These are phyloP conservation scores for Cadophora sp. DNA, from an alignment of 2,329 filamentous ascomycete species.

Conservation along the genomic window DNA sequence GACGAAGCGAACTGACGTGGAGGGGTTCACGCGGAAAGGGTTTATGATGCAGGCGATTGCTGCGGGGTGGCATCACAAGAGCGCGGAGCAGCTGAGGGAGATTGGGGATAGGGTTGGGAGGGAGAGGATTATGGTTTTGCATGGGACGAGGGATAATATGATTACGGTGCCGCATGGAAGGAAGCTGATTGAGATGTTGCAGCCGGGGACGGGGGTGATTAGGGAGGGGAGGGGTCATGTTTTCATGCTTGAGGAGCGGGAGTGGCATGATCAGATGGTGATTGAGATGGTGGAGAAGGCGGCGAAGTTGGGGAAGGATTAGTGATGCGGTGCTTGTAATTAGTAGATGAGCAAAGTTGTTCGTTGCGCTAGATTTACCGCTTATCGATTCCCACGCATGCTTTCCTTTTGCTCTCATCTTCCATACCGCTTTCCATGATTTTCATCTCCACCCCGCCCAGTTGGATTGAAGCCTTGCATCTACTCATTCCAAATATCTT, in stretches of 20 bases:
- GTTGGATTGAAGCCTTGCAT: no score
- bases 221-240: constrained; percentile 80
- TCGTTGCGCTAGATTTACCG: no score
- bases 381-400: no score
- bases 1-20: constrained; percentile 68
- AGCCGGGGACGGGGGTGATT: constrained; percentile 66
- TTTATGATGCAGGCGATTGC: constrained; percentile 82
- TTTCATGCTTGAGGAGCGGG: constrained; percentile 71
- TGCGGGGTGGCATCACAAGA: constrained; percentile 82
- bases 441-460: no score
- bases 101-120: constrained; percentile 74
- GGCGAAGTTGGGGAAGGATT: constrained; percentile 28
- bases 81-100: constrained; percentile 65
- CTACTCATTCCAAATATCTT: no score
- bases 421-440: no score
- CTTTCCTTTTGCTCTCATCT: no score
- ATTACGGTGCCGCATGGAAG: constrained; percentile 74
- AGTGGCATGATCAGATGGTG: constrained; percentile 70
- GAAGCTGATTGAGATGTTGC: constrained; percentile 69
- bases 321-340: no score
- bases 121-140: constrained; percentile 77
- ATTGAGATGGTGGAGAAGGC: constrained; percentile 49
- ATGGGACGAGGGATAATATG: constrained; percentile 81
- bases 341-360: no score
- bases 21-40: constrained; percentile 67